phyloP scores from a whole-genome alignment of 2,329 filamentous ascomycete species.

The Cladosporium oxysporum region DNA sequence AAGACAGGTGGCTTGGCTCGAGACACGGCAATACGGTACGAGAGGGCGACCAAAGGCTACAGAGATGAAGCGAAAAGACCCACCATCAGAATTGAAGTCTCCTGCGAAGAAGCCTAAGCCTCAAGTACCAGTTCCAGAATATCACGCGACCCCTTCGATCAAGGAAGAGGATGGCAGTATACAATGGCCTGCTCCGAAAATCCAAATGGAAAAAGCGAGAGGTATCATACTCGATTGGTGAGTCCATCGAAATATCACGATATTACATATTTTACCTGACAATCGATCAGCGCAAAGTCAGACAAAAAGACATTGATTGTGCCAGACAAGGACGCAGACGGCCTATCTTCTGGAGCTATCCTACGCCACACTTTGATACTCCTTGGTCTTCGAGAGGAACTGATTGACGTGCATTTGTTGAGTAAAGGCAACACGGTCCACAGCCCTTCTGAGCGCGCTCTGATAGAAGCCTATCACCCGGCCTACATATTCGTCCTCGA shows the following conservation, averaged over 20 bases:
- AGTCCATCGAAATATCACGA: slow-evolving; percentile 19
- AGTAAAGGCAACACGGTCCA: slow-evolving; percentile 62
- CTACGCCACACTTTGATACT: slow-evolving; percentile 60
- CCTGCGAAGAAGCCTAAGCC: slow-evolving; percentile 34
- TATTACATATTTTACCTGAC: neutral
- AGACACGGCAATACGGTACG: neutral
- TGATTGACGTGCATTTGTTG: slow-evolving; percentile 61
- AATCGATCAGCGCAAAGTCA: slow-evolving; percentile 50
- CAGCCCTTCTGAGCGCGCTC: slow-evolving; percentile 52
- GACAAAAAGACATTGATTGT: slow-evolving; percentile 60
- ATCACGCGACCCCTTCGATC: slow-evolving; percentile 47
- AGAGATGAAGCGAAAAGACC: slow-evolving; percentile 32
- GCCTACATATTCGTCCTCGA: slow-evolving; percentile 65
- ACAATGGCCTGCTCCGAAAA: slow-evolving; percentile 63
- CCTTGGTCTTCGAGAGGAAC: slow-evolving; percentile 56
- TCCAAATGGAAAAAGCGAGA: slow-evolving; percentile 58
- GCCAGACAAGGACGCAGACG: slow-evolving; percentile 70
- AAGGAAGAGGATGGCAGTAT: slow-evolving; percentile 49
- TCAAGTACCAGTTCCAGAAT: slow-evolving; percentile 45
- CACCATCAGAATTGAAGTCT: slow-evolving; percentile 22
- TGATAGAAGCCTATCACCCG: slow-evolving; percentile 55
- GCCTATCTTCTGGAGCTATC: slow-evolving; percentile 65
- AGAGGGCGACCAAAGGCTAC: neutral
- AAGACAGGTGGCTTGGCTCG: neutral
- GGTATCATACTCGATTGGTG: slow-evolving; percentile 62